Base-by-base conservation (phyloP, 208 protist species). In the Phytomonas sp. region DNA sequence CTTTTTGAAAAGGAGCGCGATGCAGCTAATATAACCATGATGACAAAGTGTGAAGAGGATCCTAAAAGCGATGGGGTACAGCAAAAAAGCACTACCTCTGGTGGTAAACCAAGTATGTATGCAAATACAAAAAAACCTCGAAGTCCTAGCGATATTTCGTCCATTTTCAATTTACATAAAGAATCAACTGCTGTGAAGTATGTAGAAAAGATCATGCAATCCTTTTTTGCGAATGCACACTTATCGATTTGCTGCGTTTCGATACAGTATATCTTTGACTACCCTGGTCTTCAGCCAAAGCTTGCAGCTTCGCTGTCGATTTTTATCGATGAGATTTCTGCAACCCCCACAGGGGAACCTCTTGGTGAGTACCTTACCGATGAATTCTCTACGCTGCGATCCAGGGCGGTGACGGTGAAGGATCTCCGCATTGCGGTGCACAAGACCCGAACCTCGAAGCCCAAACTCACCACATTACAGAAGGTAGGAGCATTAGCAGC, bases 241-340 rank as follows among this genome's bases (percentile, higher is more conserved):
- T 12, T 49, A 49, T 4, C 6, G 40, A 49, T 49, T 16, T 12
- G 40, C 14, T 49, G 40, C 64, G 71, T 95, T 49, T 80, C 75
- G 10, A n/a, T 89, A 16, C 72, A 71, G 23, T 91, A 92, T 60
- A 65, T 89, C 32, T 71, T 91, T 31, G 82, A 93, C 72, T 93
- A 93, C 74, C 67, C 78, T 19, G 87, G 84, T 49, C 81, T 93
- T 31, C 73, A 83, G 34, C 75, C 79, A 0, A 72, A 66, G 29
- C 80, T 89, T 34, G 79, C 86, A 5, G 74, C 75, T 26, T 78
- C 80, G 4, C 32, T 91, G 26, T 32, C 70, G 29, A 23, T 93
- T 16, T 76, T 72, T 66, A 37, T 92, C 4, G 71, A 81, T 14
- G 73, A 88, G 49, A 30, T 91, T 42, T 76, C 72, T 29, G 62